phyloP scores from a whole-genome alignment of 75 land plant species.

The Cryptomeria japonica region DNA sequence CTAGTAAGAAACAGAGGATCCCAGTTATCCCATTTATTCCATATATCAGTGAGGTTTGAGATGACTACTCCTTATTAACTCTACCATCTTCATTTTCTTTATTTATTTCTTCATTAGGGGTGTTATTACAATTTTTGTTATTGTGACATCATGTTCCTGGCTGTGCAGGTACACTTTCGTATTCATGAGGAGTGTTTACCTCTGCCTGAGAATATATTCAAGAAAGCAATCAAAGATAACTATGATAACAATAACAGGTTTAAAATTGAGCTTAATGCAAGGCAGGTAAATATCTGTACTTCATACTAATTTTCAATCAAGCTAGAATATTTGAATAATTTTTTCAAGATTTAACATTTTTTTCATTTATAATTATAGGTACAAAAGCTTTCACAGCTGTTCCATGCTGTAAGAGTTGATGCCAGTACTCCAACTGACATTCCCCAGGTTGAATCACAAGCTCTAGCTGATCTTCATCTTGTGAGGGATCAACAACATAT shows the following conservation, averaged over 20 bases:
- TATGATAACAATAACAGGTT: constrained; percentile 42
- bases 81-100: no score
- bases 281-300: constrained; percentile 31
- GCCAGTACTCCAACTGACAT: not conserved
- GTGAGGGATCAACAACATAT: not conserved
- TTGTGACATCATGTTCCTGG: not conserved
- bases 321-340: not conserved
- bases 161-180: constrained; percentile 49
- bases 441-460: not conserved
- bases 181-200: constrained; percentile 53
- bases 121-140: no score
- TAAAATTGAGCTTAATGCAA: constrained; percentile 44
- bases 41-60: no score
- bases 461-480: not conserved
- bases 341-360: not conserved
- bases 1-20: no score
- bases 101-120: no score
- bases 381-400: constrained; percentile 24
- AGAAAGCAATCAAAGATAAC: constrained; percentile 64
- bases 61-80: no score
- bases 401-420: constrained; percentile 20
- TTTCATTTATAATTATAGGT: constrained; percentile 21
- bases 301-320: not conserved
- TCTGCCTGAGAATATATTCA: constrained; percentile 55
- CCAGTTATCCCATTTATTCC: no score